phyloP scores from a whole-genome alignment of 73 alveolate species.

The Tetrahymena borealis region DNA sequence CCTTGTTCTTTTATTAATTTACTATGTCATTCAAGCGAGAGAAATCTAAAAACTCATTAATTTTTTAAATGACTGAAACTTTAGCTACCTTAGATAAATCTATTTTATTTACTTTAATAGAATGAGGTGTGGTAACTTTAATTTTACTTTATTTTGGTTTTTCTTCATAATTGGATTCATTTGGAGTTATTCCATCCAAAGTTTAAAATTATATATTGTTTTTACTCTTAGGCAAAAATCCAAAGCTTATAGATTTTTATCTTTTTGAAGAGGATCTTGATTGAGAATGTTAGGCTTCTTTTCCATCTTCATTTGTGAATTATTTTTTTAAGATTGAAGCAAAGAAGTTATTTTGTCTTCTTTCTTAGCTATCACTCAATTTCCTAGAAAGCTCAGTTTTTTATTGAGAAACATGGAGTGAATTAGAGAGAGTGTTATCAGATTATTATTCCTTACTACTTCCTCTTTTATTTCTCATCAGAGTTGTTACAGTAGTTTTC shows the following conservation, averaged over 20 bases:
- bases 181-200: background rate
- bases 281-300: background rate
- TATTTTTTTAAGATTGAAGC: background rate
- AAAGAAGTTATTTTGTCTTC: background rate
- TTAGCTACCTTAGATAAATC: background rate
- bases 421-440: background rate
- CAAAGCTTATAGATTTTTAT: background rate
- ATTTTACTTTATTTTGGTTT: background rate
- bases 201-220: background rate
- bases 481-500: background rate
- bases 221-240: background rate
- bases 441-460: background rate
- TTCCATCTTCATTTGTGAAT: background rate
- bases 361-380: background rate
- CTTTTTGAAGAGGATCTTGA: background rate
- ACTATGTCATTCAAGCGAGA: background rate
- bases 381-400: background rate
- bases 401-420: background rate
- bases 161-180: background rate
- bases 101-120: background rate
- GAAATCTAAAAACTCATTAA: background rate
- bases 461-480: background rate
- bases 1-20: background rate
- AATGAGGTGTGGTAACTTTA: background rate
- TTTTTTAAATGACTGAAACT: background rate